Conservation (phyloP, 495 filamentous ascomycete genomes). For the Podospora pseudocomata region DNA sequence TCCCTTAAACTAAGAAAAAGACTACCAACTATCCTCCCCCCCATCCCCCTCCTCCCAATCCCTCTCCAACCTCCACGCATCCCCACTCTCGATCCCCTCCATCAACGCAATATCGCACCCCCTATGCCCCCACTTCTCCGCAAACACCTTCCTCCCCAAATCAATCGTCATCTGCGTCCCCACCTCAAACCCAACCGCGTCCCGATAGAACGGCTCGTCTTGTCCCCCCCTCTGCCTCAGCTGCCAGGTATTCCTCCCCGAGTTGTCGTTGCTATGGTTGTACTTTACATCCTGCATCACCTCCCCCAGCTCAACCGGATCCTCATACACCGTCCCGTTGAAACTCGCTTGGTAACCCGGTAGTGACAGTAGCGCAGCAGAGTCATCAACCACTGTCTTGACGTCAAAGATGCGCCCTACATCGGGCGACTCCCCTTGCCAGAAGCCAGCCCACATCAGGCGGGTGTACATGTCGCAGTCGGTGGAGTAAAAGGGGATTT, state of each 20-base stretch:
- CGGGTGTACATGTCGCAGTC: constrained; percentile 50
- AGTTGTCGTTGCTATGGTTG: constrained; percentile 18
- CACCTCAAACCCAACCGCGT: constrained; percentile 15
- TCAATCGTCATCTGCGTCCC: constrained; percentile 15
- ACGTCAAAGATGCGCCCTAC: constrained; percentile 53
- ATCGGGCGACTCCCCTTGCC: constrained; percentile 39
- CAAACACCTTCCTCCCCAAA: constrained; percentile 14
- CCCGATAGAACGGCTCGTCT: constrained; percentile 4
- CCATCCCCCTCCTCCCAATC: constrained; percentile 34
- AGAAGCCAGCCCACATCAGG: constrained; percentile 51
- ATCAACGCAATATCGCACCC: constrained; percentile 12
- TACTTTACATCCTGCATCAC: constrained; percentile 40
- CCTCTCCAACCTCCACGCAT: constrained; percentile 25
- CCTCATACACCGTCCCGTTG: constrained; percentile 31
- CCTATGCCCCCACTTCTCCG: constrained; percentile 19
- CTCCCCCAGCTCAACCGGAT: constrained; percentile 31
- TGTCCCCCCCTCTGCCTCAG: constrained; percentile 31
- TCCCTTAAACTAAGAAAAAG: neutral
- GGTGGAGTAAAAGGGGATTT: constrained; percentile 56
- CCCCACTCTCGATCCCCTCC: neutral
- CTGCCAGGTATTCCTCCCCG: constrained; percentile 53
- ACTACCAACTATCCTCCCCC: constrained; percentile 16
- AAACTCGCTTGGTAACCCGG: constrained; percentile 26
- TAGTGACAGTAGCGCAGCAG: constrained; percentile 44
- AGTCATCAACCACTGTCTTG: constrained; percentile 41